Evolutionary conservation across 2,329 filamentous ascomycete genomes (phyloP).

Genomic region (Colletotrichum tofieldiae): DNA sequence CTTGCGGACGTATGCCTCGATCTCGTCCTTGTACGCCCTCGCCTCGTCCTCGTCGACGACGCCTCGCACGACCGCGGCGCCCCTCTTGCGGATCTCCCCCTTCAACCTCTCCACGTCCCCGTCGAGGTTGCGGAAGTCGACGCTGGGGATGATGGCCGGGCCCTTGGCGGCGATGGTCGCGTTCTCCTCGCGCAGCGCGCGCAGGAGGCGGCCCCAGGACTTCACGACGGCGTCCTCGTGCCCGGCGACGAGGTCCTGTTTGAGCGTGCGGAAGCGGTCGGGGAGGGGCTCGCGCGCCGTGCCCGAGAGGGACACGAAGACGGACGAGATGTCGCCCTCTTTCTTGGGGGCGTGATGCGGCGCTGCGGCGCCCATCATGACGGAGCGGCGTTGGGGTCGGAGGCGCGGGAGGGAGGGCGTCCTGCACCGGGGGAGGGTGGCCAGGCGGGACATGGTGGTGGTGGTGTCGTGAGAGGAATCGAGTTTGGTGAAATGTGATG

Average conservation of each 20-base stretch:
- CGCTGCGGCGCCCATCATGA: conserved; percentile 34
- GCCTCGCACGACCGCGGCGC: conserved; percentile 75
- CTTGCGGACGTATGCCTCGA: conserved; percentile 75
- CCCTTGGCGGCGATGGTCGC: conserved; percentile 61
- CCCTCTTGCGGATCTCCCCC: conserved; percentile 72
- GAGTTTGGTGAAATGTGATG: no score
- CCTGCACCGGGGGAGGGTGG: neutral
- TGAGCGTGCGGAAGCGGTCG: conserved; percentile 69
- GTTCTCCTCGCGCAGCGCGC: conserved; percentile 63
- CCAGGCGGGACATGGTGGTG: conserved; percentile 16
- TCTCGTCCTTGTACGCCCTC: conserved; percentile 74
- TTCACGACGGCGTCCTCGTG: conserved; percentile 63
- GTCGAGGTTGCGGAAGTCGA: conserved; percentile 64
- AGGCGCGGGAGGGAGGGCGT: neutral
- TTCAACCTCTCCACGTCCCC: conserved; percentile 53
- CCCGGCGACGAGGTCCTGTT: conserved; percentile 66
- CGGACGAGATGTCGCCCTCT: conserved; percentile 75
- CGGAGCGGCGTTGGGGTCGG: conserved; percentile 10
- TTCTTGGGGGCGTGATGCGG: conserved; percentile 56
- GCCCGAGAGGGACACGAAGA: conserved; percentile 73
- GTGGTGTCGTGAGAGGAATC: neutral
- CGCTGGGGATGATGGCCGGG: conserved; percentile 66
- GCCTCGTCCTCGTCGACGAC: conserved; percentile 77
- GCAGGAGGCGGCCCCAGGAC: conserved; percentile 66
- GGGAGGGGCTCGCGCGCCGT: conserved; percentile 63